Evolutionary conservation across 176 grass and related monocot species (phyloP), one percentile per base, ranked within the genome.

Genomic region (Carex parvula): DNA sequence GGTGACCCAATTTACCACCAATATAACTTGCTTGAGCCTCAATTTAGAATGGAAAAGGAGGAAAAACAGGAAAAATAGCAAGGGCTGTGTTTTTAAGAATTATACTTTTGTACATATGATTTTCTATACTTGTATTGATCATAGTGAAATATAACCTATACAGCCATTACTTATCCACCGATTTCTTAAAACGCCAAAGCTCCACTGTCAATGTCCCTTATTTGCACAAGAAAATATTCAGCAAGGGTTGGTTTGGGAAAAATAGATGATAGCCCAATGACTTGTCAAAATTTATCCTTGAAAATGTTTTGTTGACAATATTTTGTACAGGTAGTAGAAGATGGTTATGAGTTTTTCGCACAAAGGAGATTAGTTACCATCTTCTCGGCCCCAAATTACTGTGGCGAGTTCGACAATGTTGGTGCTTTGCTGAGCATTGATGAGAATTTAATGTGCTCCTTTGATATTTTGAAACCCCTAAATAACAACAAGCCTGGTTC

Each of bases 361-460:
- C 80, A 94, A 82, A 87, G 92, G 86, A 94, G 90, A 94, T 79
- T 92, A 87, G 92, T 94, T 76, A 94, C 92, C 0, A 94, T 94
- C 58, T 94, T 94, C 87, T 94, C 92, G 68, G 92, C 92, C 85
- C 92, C 92, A 65, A 94, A 94, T 73, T 94, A 94, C 52, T 94
- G 92, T 29, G 92, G 90, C 13, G 92, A 94, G 84, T 94, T 94
- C 39, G 92, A 94, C 83, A 94, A 94, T 79, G 92, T 46, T 1
- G 92, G 92, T 82, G 92, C 92, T 94, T 69, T 94, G 67, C 89
- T 94, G 70, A 91, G 90, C 85, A 88, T 94, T 81, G 92, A 94
- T 67, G 87, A 91, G 85, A 92, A 84, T 67, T 84, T 94, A 55
- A 86, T 88, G 87, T 94, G 92, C 87, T 94, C 90, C 41, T 94